Base-by-base conservation (phyloP, 2,329 filamentous ascomycete species). In the Ilyonectria robusta region DNA sequence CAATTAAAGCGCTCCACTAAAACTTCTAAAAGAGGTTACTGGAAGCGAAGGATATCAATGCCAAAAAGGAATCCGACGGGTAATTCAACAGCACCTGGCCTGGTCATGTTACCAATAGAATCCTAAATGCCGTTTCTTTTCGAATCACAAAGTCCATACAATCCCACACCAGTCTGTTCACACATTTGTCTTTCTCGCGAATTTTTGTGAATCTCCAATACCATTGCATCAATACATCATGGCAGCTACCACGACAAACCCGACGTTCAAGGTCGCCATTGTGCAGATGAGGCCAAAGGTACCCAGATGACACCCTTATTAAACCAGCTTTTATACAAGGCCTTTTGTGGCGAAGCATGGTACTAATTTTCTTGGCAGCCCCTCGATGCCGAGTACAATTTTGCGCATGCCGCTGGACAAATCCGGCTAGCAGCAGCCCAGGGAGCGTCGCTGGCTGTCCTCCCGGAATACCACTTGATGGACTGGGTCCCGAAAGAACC, bases 381-480 rank as follows among this genome's bases (percentile, higher is more conserved):
- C 31, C 70, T 72, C n/a, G 68, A 72, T 42, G 59, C 70, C 26
- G 70, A 72, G 21, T 44, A 73, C 21, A 72, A 72, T 50, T 72
- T 70, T 61, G 17, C 65, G 23, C 47, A 65, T 62, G 70, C 70
- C 17, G 66, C 62, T 29, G 51, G 64, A 19, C 70, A 70, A 6
- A 72, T 72, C 23, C 70, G 62, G 40, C 29, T 61, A 3, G 70
- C 70, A 15, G 70, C 70, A 26, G 23, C 23, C 29, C 59, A 67
- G 26, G 70, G 68, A 35, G 62, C 60, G 11, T 66, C 88, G 46
- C 79, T 93, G 2, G 91, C 88, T 51, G 87, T 92, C 2, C 80
- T 89, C 5, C 92, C 91, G 5, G 91, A 94, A 75, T 94, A 95
- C 78, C 92, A 94, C 76, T 85, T 96, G 23, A 93, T 92, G 0